Evolutionary conservation across 2,329 filamentous ascomycete genomes (phyloP), one percentile per base, ranked within the genome.

Genomic region (Microascus cirrosus): DNA sequence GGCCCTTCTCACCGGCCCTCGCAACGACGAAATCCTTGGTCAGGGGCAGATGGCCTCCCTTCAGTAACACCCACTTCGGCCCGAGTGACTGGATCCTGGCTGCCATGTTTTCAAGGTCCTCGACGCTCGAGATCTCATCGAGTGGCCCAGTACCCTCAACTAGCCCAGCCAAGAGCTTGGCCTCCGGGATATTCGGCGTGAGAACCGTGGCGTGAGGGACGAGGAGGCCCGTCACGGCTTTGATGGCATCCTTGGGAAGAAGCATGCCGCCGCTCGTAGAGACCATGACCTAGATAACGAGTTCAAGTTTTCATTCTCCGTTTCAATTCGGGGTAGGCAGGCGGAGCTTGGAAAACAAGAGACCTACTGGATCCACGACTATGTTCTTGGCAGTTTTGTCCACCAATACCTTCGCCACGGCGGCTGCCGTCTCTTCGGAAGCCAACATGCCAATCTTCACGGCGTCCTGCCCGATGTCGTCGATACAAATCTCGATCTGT

Each of bases 41-140:
- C 62, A 97, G 80, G 1, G 93, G 91, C n/a, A 87, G 71, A 72
- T 97, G 94, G 0, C 93, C 93, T 50, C 93, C 93, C 71, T 97
- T 97, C 59, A 96, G 76, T 11, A 97, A 78, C 34, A 96, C 87
- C 74, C 87, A 91, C 62, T 82, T 80, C 0, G 91, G 86, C 0
- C 92, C 92, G 0, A 95, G 74, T 1, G 71, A 68, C 45, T 84
- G 81, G 8, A 96, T 76, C 13, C 74, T 73, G 61, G 80, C 82
- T 1, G 88, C 90, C 36, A 95, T 76, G 1, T 71, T 66, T 63
- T 90, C 83, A 48, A 96, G 71, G 51, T 89, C 89, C 4, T 82
- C 75, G 1, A 90, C 73, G 53, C 74, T 78, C 89, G 78, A 22
- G 13, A 54, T 54, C 10, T 54, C 56, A 0, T 71, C 63, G 0